These are phyloP conservation scores for Phytopythium ostracodes DNA, from an alignment of 352 stramenopile species.

Conservation along the genomic window DNA sequence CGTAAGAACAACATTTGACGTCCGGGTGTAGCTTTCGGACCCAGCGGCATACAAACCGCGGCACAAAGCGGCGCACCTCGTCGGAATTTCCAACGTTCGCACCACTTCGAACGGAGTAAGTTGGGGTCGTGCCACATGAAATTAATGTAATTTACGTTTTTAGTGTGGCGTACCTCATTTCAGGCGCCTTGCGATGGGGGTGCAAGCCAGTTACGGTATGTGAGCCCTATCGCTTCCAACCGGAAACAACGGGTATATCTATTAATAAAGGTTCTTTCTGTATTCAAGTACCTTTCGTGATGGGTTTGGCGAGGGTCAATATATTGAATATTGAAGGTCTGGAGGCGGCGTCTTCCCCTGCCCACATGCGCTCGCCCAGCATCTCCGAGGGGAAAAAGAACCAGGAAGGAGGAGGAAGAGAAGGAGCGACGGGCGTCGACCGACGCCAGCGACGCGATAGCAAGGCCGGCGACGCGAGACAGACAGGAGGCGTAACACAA, in stretches of 20 bases:
- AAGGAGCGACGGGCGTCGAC: neutral
- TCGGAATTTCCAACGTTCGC: neutral
- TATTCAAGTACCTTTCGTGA: neutral
- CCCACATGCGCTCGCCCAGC: neutral
- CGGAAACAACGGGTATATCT: neutral
- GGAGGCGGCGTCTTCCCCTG: neutral
- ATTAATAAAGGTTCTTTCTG: neutral
- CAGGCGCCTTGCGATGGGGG: neutral
- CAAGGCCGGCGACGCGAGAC: no score
- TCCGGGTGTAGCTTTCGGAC: neutral
- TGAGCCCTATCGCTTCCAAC: neutral
- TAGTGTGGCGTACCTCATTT: neutral
- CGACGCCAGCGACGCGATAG: neutral
- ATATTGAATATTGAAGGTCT: neutral
- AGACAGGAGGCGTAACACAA: no score
- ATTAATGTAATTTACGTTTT: neutral
- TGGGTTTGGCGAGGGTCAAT: neutral
- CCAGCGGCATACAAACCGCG: neutral
- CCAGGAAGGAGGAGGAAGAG: neutral
- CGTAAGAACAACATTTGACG: no score
- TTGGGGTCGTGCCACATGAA: neutral
- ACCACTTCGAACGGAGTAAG: neutral
- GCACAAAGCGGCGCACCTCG: neutral
- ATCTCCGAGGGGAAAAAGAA: neutral
- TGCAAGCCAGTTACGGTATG: slow-evolving; percentile 11